Conservation (phyloP, 208 protist species). For the Trypanosoma brucei region DNA sequence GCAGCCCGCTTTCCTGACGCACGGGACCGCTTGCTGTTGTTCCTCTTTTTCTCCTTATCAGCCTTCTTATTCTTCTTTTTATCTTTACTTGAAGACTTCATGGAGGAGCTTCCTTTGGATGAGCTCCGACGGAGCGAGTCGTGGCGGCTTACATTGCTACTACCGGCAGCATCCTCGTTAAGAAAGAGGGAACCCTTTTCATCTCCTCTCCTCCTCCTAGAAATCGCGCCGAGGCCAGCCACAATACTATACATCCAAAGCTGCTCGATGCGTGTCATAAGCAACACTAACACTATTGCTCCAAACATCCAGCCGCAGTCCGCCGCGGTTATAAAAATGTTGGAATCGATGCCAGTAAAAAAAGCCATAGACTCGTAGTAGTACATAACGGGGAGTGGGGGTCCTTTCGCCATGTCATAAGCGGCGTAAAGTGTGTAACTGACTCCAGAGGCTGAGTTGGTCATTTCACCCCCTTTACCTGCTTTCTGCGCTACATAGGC, state of each 20-base stretch:
- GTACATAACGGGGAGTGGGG: conserved; percentile 14
- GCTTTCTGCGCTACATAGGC: conserved; percentile 12
- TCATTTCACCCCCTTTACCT: background rate
- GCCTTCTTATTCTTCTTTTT: no score
- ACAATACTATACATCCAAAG: conserved; percentile 3
- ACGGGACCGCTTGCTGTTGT: no score
- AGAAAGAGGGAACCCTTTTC: no score
- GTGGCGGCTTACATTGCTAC: no score
- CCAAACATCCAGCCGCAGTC: conserved; percentile 28
- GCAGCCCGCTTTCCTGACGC: no score
- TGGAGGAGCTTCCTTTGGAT: no score
- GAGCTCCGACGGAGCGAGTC: no score
- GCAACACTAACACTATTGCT: conserved; percentile 15
- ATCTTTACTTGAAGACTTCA: no score
- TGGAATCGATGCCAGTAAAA: conserved; percentile 6
- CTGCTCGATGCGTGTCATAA: background rate
- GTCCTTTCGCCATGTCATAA: conserved; percentile 5
- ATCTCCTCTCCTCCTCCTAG: background rate
- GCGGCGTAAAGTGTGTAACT: conserved; percentile 15
- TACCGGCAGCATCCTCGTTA: no score
- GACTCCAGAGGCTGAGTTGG: conserved; percentile 1
- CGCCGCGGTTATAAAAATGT: conserved; percentile 21
- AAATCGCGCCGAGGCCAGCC: background rate
- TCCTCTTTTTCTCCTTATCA: no score
- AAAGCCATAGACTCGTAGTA: conserved; percentile 20